A percentile compares a stretch with the other conserved stretches of the same genome.
These are phyloP conservation scores for Neurospora sp. DNA, from an alignment of 495 filamentous ascomycete genomes.

Conservation along the genomic window DNA sequence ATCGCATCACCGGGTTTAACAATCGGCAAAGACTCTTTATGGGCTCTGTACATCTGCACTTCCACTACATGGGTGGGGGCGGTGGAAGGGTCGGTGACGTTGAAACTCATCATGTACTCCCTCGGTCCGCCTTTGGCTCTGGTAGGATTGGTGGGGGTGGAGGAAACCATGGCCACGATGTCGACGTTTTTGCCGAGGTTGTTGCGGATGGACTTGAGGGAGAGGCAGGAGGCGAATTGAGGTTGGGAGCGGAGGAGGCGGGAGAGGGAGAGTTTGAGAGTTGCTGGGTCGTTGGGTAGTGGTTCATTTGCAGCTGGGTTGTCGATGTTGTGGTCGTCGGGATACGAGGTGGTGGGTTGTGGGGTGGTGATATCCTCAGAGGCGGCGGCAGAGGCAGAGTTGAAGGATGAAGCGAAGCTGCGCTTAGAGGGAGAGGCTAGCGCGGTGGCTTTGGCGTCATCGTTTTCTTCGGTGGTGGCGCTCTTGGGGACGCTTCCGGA, in stretches of 20 bases:
- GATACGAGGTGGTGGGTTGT: not conserved
- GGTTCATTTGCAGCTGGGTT: not conserved
- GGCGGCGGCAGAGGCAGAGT: not conserved
- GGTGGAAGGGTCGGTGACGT: constrained; percentile 56
- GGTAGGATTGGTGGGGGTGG: constrained; percentile 40
- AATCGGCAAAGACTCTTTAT: constrained; percentile 58
- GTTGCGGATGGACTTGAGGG: constrained; percentile 52
- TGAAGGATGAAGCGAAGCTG: constrained; percentile 14
- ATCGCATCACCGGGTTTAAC: constrained; percentile 63
- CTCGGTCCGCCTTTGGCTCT: constrained; percentile 55
- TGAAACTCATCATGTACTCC: constrained; percentile 60
- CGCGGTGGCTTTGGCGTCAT: constrained; percentile 7
- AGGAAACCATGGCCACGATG: constrained; percentile 57
- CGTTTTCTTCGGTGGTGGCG: constrained; percentile 9
- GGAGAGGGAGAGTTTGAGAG: constrained; percentile 28
- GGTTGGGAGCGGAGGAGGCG: constrained; percentile 50
- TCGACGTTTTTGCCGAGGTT: constrained; percentile 48
- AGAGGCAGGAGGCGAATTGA: constrained; percentile 54
- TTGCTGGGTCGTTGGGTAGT: constrained; percentile 12
- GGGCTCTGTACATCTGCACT: constrained; percentile 66
- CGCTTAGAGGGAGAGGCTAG: constrained; percentile 9
- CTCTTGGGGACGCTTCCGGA: constrained; percentile 18
- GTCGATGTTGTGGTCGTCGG: not conserved
- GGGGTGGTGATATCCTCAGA: not conserved
- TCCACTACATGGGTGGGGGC: constrained; percentile 36